Percentiles rank a stretch among this genome's conserved stretches.
Evolutionary conservation across 306 rosid genomes (phyloP).

Genomic region (Citrullus colocynthis): DNA sequence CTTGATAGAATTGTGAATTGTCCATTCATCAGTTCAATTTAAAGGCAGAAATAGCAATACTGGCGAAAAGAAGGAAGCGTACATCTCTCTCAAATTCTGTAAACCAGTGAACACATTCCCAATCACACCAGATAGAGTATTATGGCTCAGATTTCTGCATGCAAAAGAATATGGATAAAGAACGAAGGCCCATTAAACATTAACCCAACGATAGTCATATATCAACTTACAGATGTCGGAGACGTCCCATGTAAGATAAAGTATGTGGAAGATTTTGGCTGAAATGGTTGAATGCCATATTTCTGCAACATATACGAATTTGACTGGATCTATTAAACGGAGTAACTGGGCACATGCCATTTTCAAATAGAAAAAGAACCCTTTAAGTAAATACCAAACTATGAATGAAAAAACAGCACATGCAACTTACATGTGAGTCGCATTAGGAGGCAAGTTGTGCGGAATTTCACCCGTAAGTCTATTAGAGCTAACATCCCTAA

Average conservation of each 20-base stretch:
- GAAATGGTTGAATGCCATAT: slow-evolving; percentile 67
- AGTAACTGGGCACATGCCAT: not conserved
- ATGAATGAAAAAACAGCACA: not conserved
- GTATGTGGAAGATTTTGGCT: slow-evolving; percentile 50
- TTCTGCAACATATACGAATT: slow-evolving; percentile 34
- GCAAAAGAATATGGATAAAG: slow-evolving; percentile 10
- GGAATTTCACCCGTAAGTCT: slow-evolving; percentile 64
- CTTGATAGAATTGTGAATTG: not conserved
- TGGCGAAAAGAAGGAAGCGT: slow-evolving; percentile 21
- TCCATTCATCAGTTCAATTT: slow-evolving; percentile 10
- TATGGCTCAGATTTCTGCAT: slow-evolving; percentile 89
- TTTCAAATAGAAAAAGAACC: not conserved
- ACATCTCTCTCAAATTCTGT: slow-evolving; percentile 70
- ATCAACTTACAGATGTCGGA: slow-evolving; percentile 62
- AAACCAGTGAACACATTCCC: slow-evolving; percentile 74
- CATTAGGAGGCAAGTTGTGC: slow-evolving; percentile 55
- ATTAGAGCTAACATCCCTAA: slow-evolving; percentile 78
- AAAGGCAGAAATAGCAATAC: not conserved
- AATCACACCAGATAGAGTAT: slow-evolving; percentile 59
- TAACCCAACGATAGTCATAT: not conserved
- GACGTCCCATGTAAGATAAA: slow-evolving; percentile 44
- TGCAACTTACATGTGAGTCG: slow-evolving; percentile 64
- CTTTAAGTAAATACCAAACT: not conserved
- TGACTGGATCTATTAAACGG: not conserved
- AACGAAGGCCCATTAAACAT: slow-evolving; percentile 1